These are phyloP conservation scores for Thalassiosira allenii DNA, from an alignment of 352 stramenopile species.

Conservation along the genomic window DNA sequence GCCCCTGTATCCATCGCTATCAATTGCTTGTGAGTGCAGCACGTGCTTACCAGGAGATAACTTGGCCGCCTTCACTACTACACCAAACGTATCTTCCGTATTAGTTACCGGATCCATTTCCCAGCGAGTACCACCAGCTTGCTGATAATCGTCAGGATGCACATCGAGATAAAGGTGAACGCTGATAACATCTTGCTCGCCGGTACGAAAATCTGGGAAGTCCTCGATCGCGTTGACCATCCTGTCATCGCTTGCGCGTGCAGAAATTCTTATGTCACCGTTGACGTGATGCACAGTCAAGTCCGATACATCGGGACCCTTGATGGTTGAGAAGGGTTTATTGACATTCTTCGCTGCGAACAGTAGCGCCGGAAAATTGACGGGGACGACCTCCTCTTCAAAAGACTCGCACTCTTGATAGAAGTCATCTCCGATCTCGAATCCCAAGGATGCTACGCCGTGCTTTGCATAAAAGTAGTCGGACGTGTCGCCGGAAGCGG, in stretches of 20 bases:
- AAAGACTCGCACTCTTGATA: constrained; percentile 58
- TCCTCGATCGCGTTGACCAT: constrained; percentile 38
- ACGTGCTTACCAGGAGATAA: constrained; percentile 22
- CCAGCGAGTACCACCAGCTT: neutral
- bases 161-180: constrained; percentile 37
- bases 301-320: constrained; percentile 50
- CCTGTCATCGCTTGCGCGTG: constrained; percentile 41
- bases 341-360: constrained; percentile 53
- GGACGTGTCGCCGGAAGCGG: constrained; percentile 35
- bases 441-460: constrained; percentile 50
- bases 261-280: constrained; percentile 25
- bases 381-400: constrained; percentile 36
- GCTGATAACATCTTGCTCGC: constrained; percentile 28
- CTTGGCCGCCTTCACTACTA: constrained; percentile 2
- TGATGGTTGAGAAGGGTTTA: constrained; percentile 22
- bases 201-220: constrained; percentile 21
- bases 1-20: constrained; percentile 32
- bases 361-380: constrained; percentile 43
- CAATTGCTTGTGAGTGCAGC: constrained; percentile 30
- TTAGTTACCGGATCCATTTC: constrained; percentile 17
- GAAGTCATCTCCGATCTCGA: constrained; percentile 59
- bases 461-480: constrained; percentile 53
- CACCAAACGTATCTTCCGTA: constrained; percentile 8
- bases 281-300: constrained; percentile 9
- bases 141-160: constrained; percentile 29